phyloP scores from a whole-genome alignment of 345 rosid species.

The Tarenaya hassleriana region DNA sequence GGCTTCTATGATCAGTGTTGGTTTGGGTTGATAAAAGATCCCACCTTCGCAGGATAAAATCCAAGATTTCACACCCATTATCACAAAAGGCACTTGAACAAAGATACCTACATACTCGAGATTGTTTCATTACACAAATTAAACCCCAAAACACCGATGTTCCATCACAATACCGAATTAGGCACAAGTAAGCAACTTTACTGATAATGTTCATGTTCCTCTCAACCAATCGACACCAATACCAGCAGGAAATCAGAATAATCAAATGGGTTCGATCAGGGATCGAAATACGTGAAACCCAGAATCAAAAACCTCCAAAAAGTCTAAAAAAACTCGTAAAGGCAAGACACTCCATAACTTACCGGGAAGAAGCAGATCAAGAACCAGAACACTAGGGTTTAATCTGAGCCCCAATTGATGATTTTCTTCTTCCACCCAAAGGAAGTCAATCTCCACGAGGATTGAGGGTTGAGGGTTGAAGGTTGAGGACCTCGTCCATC shows the following conservation, averaged over 20 bases:
- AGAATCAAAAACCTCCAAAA: neutral
- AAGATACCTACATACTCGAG: no score
- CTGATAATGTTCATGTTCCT: neutral
- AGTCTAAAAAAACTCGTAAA: conserved; percentile 14
- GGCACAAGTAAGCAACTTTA: neutral
- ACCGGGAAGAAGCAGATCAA: conserved; percentile 5
- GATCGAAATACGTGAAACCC: conserved; percentile 1
- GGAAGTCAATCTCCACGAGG: conserved; percentile 24
- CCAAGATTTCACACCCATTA: neutral
- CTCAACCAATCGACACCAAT: conserved; percentile 2
- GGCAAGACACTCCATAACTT: conserved; percentile 2
- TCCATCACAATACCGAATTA: neutral
- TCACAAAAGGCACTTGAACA: neutral
- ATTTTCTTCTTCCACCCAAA: conserved; percentile 7
- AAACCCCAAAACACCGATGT: conserved; percentile 9
- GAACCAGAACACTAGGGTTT: conserved; percentile 1
- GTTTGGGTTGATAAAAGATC: no score
- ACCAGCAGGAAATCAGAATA: neutral
- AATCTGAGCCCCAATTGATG: conserved; percentile 9
- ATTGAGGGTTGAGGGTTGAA: no score
- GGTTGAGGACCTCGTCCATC: conserved; percentile 30
- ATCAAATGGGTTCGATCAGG: conserved; percentile 13
- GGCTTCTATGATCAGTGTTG: no score
- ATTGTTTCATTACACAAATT: conserved; percentile 11
- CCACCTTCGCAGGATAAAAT: neutral